These are phyloP conservation scores for Helotiales sp. DNA, from an alignment of 2,329 filamentous ascomycete species.

Conservation along the genomic window DNA sequence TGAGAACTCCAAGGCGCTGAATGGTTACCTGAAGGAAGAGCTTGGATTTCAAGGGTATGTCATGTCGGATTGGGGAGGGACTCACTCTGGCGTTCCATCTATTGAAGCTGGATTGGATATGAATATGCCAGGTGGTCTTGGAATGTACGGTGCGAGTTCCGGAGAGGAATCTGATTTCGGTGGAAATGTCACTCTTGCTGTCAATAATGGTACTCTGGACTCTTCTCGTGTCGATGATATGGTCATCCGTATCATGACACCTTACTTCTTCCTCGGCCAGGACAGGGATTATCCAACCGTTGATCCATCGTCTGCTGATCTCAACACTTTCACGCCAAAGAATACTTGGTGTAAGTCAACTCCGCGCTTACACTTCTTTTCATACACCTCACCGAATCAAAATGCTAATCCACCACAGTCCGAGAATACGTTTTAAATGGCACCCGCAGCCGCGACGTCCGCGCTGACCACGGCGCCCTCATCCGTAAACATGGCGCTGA, in stretches of 20 bases:
- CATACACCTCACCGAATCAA: neutral
- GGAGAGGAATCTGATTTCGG: slow-evolving; percentile 25
- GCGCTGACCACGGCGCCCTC: slow-evolving; percentile 67
- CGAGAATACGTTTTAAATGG: slow-evolving; percentile 86
- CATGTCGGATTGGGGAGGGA: slow-evolving; percentile 84
- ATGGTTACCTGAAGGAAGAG: slow-evolving; percentile 81
- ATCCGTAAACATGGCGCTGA: slow-evolving; percentile 66
- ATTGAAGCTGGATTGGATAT: slow-evolving; percentile 83
- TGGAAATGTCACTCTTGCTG: slow-evolving; percentile 55
- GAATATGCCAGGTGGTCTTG: slow-evolving; percentile 54
- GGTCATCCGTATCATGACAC: slow-evolving; percentile 65
- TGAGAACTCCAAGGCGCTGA: slow-evolving; percentile 78
- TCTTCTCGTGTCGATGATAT: slow-evolving; percentile 64
- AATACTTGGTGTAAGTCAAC: slow-evolving; percentile 16
- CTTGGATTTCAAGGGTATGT: slow-evolving; percentile 85
- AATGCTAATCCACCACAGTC: slow-evolving; percentile 45
- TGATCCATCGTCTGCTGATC: slow-evolving; percentile 28
- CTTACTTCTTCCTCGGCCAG: slow-evolving; percentile 63
- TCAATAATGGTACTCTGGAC: slow-evolving; percentile 63
- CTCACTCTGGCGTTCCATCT: slow-evolving; percentile 77
- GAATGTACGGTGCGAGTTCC: slow-evolving; percentile 64
- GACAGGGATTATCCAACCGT: slow-evolving; percentile 49
- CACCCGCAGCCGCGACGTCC: slow-evolving; percentile 66
- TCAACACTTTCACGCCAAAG: slow-evolving; percentile 27
- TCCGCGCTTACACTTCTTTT: neutral